These are phyloP conservation scores for Knoxdaviesia proteae DNA, from an alignment of 2,329 filamentous ascomycete genomes.

Conservation along the genomic window DNA sequence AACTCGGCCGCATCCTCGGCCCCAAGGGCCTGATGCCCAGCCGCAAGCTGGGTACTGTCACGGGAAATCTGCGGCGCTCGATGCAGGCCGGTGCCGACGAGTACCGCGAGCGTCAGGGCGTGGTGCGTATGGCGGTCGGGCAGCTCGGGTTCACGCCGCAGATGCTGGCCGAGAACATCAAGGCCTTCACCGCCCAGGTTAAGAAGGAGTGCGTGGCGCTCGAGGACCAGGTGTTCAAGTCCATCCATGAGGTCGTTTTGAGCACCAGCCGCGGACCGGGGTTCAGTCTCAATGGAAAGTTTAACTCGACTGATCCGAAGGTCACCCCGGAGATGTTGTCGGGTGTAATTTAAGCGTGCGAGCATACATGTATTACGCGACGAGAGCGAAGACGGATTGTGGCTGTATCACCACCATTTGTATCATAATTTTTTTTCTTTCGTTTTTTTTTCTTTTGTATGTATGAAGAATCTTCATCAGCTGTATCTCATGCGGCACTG, in stretches of 20 bases:
- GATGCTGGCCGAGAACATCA: slow-evolving; percentile 68
- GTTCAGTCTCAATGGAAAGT: slow-evolving; percentile 66
- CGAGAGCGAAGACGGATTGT: too few species aligned
- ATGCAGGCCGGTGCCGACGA: slow-evolving; percentile 65
- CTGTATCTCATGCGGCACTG: not conserved
- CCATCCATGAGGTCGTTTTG: slow-evolving; percentile 45
- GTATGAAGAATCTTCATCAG: not conserved
- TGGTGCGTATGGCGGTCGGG: slow-evolving; percentile 75
- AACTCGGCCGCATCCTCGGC: slow-evolving; percentile 61
- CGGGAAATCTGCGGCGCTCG: slow-evolving; percentile 52
- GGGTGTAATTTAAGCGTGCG: slow-evolving; percentile 25
- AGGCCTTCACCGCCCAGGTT: slow-evolving; percentile 50
- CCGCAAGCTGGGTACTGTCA: slow-evolving; percentile 70
- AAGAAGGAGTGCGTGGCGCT: slow-evolving; percentile 62
- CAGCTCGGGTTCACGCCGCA: slow-evolving; percentile 78
- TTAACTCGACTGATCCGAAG: slow-evolving; percentile 39
- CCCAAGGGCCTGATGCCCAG: slow-evolving; percentile 87
- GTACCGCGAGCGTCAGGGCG: slow-evolving; percentile 70
- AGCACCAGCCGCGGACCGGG: slow-evolving; percentile 77
- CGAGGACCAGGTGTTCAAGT: slow-evolving; percentile 27
- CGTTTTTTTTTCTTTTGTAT: slow-evolving; percentile 4
- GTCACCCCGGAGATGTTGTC: slow-evolving; percentile 31
- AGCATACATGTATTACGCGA: too few species aligned
- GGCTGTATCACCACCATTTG: too few species aligned
- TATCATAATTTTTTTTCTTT: not conserved